Percentiles rank a stretch among this genome's conserved stretches.
These are phyloP conservation scores for Akanthomyces uredinophilus DNA, from an alignment of 2,329 filamentous ascomycete species.

Conservation along the genomic window DNA sequence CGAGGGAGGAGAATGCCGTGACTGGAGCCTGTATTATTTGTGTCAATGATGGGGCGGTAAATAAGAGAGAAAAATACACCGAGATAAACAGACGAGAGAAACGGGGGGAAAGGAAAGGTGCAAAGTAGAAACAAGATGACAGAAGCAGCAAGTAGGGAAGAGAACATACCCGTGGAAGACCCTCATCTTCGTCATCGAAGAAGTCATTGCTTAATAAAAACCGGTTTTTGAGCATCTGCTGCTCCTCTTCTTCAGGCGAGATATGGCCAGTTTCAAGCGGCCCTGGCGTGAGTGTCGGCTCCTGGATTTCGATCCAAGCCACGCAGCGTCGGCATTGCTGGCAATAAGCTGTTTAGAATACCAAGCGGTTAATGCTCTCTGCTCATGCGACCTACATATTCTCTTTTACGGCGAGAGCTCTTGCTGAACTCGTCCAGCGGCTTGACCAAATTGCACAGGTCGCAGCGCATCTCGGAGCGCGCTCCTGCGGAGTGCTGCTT, in stretches of 20 bases:
- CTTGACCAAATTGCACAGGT: conserved; percentile 27
- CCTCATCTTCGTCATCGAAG: neutral
- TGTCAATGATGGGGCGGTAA: conserved; percentile 15
- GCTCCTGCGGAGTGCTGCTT: conserved; percentile 27
- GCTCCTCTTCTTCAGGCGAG: conserved; percentile 25
- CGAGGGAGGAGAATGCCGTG: conserved; percentile 20
- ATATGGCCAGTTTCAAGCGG: conserved; percentile 30
- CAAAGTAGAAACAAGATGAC: too few relatives aligned
- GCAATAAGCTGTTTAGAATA: neutral
- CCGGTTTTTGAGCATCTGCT: neutral
- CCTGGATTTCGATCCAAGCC: conserved; percentile 33
- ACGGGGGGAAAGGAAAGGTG: too few relatives aligned
- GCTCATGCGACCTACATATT: conserved; percentile 24
- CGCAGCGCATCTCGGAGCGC: conserved; percentile 26
- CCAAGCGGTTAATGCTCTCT: neutral
- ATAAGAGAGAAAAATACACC: neutral
- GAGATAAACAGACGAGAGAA: too few relatives aligned
- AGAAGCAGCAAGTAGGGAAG: too few relatives aligned
- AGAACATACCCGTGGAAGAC: neutral
- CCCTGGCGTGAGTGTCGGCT: conserved; percentile 26
- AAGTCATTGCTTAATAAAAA: neutral
- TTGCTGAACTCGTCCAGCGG: conserved; percentile 27
- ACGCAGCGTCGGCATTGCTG: conserved; percentile 33
- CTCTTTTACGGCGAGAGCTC: conserved; percentile 23
- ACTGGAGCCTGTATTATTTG: conserved; percentile 25